These are phyloP conservation scores for Pulveroboletus frians DNA, from an alignment of 768 basidiomycete genomes.

Conservation along the genomic window DNA sequence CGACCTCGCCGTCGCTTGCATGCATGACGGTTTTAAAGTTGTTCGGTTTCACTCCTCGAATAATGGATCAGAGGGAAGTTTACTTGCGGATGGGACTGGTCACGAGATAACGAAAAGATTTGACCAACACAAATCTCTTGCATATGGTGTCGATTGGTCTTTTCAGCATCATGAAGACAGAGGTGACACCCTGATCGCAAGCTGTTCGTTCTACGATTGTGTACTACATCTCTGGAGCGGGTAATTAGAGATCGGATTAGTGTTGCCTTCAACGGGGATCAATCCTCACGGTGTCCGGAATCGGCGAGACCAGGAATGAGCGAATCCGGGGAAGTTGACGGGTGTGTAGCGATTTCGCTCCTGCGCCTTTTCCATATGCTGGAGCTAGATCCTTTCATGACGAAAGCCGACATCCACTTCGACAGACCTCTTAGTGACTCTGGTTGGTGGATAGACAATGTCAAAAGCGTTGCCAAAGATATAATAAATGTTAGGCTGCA, in stretches of 20 bases:
- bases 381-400: constrained; percentile 55
- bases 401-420: constrained; percentile 63
- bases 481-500: constrained; percentile 53
- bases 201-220: constrained; percentile 96
- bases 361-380: constrained; percentile 46
- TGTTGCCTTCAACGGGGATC: not conserved
- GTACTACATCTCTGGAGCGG: constrained; percentile 73
- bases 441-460: constrained; percentile 56
- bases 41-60: constrained; percentile 30
- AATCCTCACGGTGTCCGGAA: not conserved
- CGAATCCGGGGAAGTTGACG: constrained; percentile 8
- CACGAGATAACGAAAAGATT: constrained; percentile 52
- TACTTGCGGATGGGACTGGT: constrained; percentile 11
- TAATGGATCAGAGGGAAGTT: not conserved
- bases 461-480: constrained; percentile 62
- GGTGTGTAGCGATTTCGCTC: constrained; percentile 6
- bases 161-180: constrained; percentile 31
- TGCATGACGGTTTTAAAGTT: constrained; percentile 97
- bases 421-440: constrained; percentile 68
- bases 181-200: constrained; percentile 59
- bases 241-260: constrained; percentile 30
- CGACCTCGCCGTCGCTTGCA: constrained; percentile 89
- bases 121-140: constrained; percentile 74
- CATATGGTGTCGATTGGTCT: constrained; percentile 93
- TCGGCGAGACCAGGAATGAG: not conserved